These are phyloP conservation scores for Solanum paucissectum DNA, from an alignment of 257 asterid genomes.

Conservation along the genomic window DNA sequence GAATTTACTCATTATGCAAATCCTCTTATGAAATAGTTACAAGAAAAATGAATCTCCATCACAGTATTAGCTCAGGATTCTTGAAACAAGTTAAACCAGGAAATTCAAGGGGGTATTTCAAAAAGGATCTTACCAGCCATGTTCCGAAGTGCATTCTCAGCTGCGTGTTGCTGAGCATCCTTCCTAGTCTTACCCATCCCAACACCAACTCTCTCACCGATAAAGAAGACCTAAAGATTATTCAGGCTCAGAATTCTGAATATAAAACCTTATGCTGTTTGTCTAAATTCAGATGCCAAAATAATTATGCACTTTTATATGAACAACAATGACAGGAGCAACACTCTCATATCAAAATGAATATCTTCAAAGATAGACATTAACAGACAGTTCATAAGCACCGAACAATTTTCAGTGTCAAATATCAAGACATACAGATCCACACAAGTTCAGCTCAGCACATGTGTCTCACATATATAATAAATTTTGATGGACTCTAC, in stretches of 20 bases:
- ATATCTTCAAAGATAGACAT: background rate
- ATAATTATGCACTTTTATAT: background rate
- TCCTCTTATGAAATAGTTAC: background rate
- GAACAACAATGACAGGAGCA: background rate
- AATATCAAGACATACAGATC: background rate
- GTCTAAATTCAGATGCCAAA: background rate
- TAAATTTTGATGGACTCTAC: background rate
- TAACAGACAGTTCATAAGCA: background rate
- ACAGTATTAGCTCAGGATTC: background rate
- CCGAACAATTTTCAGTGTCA: background rate
- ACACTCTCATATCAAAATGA: background rate
- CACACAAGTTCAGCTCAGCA: background rate
- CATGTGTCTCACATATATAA: background rate
- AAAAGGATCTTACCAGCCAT: conserved; percentile 59
- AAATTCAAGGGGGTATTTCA: background rate
- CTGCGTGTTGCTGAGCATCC: conserved; percentile 98
- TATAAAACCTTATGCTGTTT: conserved; percentile 2
- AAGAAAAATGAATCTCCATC: background rate
- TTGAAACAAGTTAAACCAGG: background rate
- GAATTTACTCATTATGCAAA: background rate
- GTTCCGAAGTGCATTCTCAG: conserved; percentile 82
- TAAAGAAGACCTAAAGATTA: conserved; percentile 56
- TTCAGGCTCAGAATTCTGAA: conserved; percentile 17
- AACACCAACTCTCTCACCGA: conserved; percentile 76
- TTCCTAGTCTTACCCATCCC: conserved; percentile 91